These are phyloP conservation scores for Paecilomyces fulvus DNA, from an alignment of 2,329 filamentous ascomycete genomes.

Conservation along the genomic window DNA sequence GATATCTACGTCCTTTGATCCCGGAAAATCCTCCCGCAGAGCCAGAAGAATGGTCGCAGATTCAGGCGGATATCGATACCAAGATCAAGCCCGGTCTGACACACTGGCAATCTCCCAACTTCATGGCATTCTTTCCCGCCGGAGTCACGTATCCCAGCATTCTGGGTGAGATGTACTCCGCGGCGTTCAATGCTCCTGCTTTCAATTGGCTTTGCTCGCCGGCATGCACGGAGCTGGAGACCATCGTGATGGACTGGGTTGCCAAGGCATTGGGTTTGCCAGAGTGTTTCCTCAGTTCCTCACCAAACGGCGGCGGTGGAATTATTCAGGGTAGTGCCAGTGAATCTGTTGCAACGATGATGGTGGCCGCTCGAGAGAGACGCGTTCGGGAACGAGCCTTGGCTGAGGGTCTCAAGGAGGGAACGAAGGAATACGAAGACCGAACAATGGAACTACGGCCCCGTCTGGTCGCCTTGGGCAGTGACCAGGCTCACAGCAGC, in stretches of 20 bases:
- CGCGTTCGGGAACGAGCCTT: constrained; percentile 57
- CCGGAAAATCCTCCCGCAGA: constrained; percentile 59
- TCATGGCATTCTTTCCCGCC: constrained; percentile 92
- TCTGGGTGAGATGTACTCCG: constrained; percentile 85
- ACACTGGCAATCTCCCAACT: constrained; percentile 90
- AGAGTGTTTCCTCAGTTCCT: constrained; percentile 62
- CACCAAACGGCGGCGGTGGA: constrained; percentile 61
- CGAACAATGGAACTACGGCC: constrained; percentile 57
- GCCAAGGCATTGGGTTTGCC: constrained; percentile 68
- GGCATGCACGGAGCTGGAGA: constrained; percentile 87
- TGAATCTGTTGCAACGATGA: constrained; percentile 76
- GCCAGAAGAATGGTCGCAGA: constrained; percentile 64
- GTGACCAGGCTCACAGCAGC: constrained; percentile 70
- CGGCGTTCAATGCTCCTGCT: constrained; percentile 78
- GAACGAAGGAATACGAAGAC: constrained; percentile 57
- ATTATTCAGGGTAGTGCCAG: constrained; percentile 92
- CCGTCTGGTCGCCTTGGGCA: constrained; percentile 70
- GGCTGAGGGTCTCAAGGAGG: constrained; percentile 37
- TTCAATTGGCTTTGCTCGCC: constrained; percentile 98
- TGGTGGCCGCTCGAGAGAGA: constrained; percentile 79
- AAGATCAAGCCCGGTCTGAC: constrained; percentile 90
- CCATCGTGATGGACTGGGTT: constrained; percentile 86
- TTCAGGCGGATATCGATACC: constrained; percentile 72
- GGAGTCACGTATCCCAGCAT: constrained; percentile 73
- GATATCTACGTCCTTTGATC: constrained; percentile 74